phyloP scores from a whole-genome alignment of 441 rosid genomes.

The Theobroma grandiflorum region DNA sequence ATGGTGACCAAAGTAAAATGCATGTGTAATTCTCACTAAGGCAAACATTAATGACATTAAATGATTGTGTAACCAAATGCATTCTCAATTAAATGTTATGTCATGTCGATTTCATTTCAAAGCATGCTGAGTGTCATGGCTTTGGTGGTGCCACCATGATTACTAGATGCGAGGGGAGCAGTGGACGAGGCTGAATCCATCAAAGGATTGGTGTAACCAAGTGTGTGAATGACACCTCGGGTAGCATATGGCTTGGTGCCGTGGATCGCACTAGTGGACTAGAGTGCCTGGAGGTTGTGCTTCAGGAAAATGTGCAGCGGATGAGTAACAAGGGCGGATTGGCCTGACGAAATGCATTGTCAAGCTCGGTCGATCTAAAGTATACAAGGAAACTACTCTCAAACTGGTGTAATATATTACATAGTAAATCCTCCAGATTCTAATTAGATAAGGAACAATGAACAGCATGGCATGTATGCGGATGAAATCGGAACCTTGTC shows the following conservation, averaged over 20 bases:
- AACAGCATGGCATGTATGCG: not conserved
- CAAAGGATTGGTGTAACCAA: no score
- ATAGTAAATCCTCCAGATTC: constrained; percentile 4
- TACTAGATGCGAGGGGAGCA: no score
- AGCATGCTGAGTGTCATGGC: not conserved
- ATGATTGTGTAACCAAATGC: constrained; percentile 17
- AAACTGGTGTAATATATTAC: not conserved
- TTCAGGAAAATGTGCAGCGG: no score
- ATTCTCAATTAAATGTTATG: constrained; percentile 6
- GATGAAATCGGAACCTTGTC: not conserved
- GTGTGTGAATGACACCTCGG: no score
- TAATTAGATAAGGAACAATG: not conserved
- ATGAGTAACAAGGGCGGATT: no score
- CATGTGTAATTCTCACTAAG: constrained; percentile 18
- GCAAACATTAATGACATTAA: constrained; percentile 7
- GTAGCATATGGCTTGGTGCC: no score
- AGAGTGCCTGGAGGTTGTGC: no score
- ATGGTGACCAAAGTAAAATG: not conserved
- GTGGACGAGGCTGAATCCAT: no score
- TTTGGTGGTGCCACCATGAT: no score
- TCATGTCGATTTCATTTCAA: constrained; percentile 22
- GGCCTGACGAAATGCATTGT: no score
- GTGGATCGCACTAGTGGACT: no score
- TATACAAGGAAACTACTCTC: not conserved
- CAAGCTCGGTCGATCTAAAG: no score